Evolutionary conservation across 805 yeast genomes (phyloP).

Genomic region (Kodamaea neixiangensis): DNA sequence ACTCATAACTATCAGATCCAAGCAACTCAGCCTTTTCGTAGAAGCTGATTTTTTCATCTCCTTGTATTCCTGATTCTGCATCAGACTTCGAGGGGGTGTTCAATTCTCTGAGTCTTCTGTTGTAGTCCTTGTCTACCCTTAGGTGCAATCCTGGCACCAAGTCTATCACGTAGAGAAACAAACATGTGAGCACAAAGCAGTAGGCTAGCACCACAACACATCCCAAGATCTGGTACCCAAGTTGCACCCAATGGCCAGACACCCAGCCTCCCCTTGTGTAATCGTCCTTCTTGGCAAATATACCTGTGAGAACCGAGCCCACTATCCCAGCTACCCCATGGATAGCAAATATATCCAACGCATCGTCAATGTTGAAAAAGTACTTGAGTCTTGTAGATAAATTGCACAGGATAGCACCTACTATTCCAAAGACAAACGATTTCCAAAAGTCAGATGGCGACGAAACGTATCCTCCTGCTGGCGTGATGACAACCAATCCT

Average conservation of each 20-base stretch:
- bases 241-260: conserved; percentile 39
- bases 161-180: conserved; percentile 38
- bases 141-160: conserved; percentile 43
- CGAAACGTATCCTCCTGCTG: conserved; percentile 44
- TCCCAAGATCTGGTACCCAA: conserved; percentile 43
- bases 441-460: conserved; percentile 41
- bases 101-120: conserved; percentile 26
- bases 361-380: conserved; percentile 41
- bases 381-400: conserved; percentile 43
- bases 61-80: conserved; percentile 13
- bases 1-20: conserved; percentile 43
- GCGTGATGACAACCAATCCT: conserved; percentile 45
- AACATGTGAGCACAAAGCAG: conserved; percentile 33
- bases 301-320: conserved; percentile 43
- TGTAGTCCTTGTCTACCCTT: conserved; percentile 42
- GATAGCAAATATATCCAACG: conserved; percentile 45
- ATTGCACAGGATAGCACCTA: conserved; percentile 40
- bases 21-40: conserved; percentile 33
- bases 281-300: conserved; percentile 36
- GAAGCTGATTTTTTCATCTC: conserved; percentile 8
- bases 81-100: conserved; percentile 11
- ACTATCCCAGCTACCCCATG: conserved; percentile 45
- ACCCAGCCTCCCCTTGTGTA: conserved; percentile 45
- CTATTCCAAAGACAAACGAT: conserved; percentile 37
- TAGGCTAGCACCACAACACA: conserved; percentile 35